Conservation (phyloP, 371 early-diverging fungal species). For the Lichtheimia ornata region DNA sequence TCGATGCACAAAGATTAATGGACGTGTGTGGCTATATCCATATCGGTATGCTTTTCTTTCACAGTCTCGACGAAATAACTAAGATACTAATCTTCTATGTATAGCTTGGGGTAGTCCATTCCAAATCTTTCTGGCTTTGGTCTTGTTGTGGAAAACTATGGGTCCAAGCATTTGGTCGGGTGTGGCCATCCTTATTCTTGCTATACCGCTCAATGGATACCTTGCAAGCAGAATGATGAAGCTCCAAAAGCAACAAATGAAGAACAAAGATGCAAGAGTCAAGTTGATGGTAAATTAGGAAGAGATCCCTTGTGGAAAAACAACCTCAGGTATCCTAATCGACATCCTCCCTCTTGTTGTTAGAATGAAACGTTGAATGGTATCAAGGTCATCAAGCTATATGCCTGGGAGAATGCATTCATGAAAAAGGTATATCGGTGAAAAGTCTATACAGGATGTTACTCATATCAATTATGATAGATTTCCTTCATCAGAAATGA, state of each 20-base stretch:
- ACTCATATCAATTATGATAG: conserved; percentile 15
- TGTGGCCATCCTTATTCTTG: conserved; percentile 78
- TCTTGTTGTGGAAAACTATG: conserved; percentile 80
- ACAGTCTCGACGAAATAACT: not conserved
- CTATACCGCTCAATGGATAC: conserved; percentile 72
- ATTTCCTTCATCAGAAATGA: conserved; percentile 77
- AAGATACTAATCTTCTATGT: not conserved
- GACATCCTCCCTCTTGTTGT: not conserved
- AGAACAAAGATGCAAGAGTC: conserved; percentile 87
- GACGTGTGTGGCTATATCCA: conserved; percentile 77
- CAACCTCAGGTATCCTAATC: too few relatives aligned
- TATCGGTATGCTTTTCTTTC: conserved; percentile 43
- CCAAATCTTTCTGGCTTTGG: conserved; percentile 82
- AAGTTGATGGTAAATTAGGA: conserved; percentile 68
- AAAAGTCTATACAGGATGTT: not conserved
- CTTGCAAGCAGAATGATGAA: conserved; percentile 66
- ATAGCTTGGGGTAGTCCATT: conserved; percentile 88
- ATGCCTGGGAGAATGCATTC: conserved; percentile 78
- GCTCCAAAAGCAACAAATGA: conserved; percentile 86
- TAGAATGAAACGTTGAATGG: conserved; percentile 88
- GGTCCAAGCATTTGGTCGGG: conserved; percentile 90
- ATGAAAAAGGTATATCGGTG: conserved; percentile 38
- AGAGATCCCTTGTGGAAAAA: too few relatives aligned
- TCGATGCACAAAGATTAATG: conserved; percentile 81
- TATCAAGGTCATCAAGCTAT: conserved; percentile 91